These are phyloP conservation scores for Heritiera littoralis DNA, from an alignment of 345 rosid species.

Conservation along the genomic window DNA sequence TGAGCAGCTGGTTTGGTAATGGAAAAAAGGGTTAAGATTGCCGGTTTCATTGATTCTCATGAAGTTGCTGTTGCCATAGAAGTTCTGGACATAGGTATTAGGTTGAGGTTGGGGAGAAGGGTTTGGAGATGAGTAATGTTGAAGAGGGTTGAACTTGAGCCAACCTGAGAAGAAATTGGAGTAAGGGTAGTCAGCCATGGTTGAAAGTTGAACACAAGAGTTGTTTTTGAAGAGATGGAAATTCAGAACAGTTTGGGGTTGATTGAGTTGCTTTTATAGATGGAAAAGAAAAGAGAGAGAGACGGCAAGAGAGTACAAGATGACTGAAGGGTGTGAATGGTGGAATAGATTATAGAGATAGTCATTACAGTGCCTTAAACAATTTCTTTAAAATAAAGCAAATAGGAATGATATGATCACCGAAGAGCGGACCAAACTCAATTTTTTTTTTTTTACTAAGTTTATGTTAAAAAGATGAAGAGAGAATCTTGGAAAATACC, in stretches of 20 bases:
- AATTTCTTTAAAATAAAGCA: neutral
- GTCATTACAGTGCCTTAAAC: constrained; percentile 1
- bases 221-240: neutral
- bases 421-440: neutral
- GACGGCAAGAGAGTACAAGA: constrained; percentile 43
- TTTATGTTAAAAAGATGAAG: neutral
- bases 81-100: constrained; percentile 20
- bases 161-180: constrained; percentile 64
- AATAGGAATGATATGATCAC: neutral
- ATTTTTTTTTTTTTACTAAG: neutral
- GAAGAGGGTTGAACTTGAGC: constrained; percentile 54
- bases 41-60: constrained; percentile 19
- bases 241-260: constrained; percentile 34
- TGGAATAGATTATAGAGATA: constrained; percentile 26
- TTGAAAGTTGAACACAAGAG: constrained; percentile 21
- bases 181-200: constrained; percentile 82
- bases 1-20: constrained; percentile 25
- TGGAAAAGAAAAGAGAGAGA: constrained; percentile 20
- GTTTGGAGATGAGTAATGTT: constrained; percentile 41
- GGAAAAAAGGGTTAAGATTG: constrained; percentile 20
- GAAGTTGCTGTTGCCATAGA: constrained; percentile 18
- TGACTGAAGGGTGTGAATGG: constrained; percentile 47
- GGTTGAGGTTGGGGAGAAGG: constrained; percentile 27
- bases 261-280: constrained; percentile 61
- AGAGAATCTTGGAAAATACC: constrained; percentile 26